Conservation (phyloP, 352 stramenopile genomes). For the Phytophthora niederhauseri region DNA sequence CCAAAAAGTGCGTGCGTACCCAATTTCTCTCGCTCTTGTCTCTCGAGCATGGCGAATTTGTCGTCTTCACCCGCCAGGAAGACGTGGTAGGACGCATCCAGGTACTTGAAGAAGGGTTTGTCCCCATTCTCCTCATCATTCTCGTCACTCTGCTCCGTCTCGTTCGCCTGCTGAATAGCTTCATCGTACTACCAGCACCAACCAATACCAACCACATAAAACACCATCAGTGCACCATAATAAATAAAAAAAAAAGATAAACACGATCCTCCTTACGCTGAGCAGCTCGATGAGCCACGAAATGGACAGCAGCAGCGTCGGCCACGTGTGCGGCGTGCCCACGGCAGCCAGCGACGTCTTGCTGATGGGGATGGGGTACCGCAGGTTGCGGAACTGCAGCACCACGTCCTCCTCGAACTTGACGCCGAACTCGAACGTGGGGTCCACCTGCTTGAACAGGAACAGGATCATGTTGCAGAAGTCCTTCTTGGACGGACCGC, state of each 20-base stretch:
- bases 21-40: conserved; percentile 62
- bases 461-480: conserved; percentile 98
- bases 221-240: conserved; percentile 13
- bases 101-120: conserved; percentile 95
- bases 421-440: conserved; percentile 80
- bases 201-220: conserved; percentile 7
- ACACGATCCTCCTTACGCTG: conserved; percentile 40
- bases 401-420: conserved; percentile 86
- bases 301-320: conserved; percentile 94
- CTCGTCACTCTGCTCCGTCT: conserved; percentile 50
- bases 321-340: conserved; percentile 96
- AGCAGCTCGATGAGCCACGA: conserved; percentile 98
- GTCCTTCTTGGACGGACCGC: conserved; percentile 95
- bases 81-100: conserved; percentile 90
- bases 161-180: conserved; percentile 59
- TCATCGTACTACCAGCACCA: conserved; percentile 79
- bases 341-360: conserved; percentile 96
- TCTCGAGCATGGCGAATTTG: conserved; percentile 86
- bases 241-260: not conserved
- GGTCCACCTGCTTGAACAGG: conserved; percentile 95
- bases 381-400: conserved; percentile 69
- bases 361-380: conserved; percentile 97
- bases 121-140: conserved; percentile 81
- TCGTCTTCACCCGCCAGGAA: conserved; percentile 97
- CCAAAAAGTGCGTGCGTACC: conserved; percentile 25